A percentile compares a stretch with the other conserved stretches of the same genome.
Conservation (phyloP, 352 stramenopile species). For the Phytophthora aleatoria region DNA sequence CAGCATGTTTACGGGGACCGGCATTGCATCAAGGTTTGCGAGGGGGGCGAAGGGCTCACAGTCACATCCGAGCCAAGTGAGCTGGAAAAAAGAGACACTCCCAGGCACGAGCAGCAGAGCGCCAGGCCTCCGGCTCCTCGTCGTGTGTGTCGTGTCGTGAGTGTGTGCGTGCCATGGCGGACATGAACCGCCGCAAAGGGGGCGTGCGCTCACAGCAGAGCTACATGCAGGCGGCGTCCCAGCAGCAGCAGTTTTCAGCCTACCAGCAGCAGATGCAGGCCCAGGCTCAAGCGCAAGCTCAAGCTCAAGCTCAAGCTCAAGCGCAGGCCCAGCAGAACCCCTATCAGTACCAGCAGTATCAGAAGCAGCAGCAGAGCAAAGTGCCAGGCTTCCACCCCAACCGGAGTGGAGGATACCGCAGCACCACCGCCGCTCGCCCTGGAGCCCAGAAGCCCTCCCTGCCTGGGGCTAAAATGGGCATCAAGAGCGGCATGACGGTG, state of each 20-base stretch:
- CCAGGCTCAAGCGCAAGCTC: constrained; percentile 31
- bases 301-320: constrained; percentile 1
- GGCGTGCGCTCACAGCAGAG: constrained; percentile 50
- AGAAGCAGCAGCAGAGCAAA: constrained; percentile 46
- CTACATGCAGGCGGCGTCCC: constrained; percentile 39
- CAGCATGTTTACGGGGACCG: constrained; percentile 17
- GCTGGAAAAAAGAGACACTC: constrained; percentile 14
- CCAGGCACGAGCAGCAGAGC: constrained; percentile 15
- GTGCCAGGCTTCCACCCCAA: constrained; percentile 31
- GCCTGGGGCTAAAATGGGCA: constrained; percentile 75
- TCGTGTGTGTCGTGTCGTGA: constrained; percentile 22
- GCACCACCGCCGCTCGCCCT: constrained; percentile 3
- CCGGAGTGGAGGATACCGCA: constrained; percentile 34
- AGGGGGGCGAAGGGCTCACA: constrained; percentile 29
- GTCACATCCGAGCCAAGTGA: constrained; percentile 22
- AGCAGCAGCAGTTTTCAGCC: constrained; percentile 39
- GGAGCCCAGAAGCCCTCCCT: constrained; percentile 38
- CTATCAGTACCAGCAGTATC: constrained; percentile 48
- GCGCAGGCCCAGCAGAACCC: constrained; percentile 36
- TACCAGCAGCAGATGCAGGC: constrained; percentile 49
- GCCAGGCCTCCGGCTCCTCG: neutral
- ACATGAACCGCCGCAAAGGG: constrained; percentile 53
- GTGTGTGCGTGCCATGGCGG: constrained; percentile 42
- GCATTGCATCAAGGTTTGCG: constrained; percentile 2
- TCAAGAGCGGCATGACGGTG: constrained; percentile 90